Conservation (phyloP, 2,329 filamentous ascomycete species). For the Simplicillium aogashimaense region DNA sequence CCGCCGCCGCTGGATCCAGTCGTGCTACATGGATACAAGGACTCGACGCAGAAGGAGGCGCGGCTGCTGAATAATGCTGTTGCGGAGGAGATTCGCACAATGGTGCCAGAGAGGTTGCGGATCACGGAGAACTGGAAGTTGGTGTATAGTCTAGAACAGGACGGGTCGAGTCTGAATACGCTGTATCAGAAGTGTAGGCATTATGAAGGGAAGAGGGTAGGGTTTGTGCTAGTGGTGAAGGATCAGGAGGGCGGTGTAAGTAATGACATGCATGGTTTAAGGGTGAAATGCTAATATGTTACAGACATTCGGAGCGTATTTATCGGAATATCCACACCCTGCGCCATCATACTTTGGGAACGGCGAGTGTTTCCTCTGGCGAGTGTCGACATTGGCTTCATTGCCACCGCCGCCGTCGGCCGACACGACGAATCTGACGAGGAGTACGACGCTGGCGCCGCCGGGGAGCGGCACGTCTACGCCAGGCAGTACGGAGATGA, state of each 20-base stretch:
- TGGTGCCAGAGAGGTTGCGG: slow-evolving; percentile 78
- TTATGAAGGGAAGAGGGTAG: slow-evolving; percentile 60
- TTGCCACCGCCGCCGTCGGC: slow-evolving; percentile 40
- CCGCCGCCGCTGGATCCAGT: slow-evolving; percentile 83
- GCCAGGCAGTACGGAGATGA: slow-evolving; percentile 42
- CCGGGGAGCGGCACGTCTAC: slow-evolving; percentile 16
- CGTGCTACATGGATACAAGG: slow-evolving; percentile 54
- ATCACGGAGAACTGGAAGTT: slow-evolving; percentile 81
- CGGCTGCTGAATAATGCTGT: slow-evolving; percentile 62
- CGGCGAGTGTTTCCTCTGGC: slow-evolving; percentile 77
- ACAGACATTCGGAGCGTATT: slow-evolving; percentile 82
- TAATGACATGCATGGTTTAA: too few relatives aligned
- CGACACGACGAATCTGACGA: slow-evolving; percentile 36
- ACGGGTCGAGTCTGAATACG: slow-evolving; percentile 79
- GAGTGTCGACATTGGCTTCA: slow-evolving; percentile 48
- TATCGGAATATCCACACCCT: slow-evolving; percentile 79
- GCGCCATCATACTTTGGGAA: slow-evolving; percentile 84
- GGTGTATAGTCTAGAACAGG: slow-evolving; percentile 81
- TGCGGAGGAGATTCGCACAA: slow-evolving; percentile 85
- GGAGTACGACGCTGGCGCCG: slow-evolving; percentile 26
- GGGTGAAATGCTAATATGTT: too few relatives aligned
- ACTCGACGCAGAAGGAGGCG: slow-evolving; percentile 47
- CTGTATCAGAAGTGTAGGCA: slow-evolving; percentile 71
- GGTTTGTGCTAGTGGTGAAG: slow-evolving; percentile 80
- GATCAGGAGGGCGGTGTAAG: slow-evolving; percentile 67